Conservation (phyloP, 768 basidiomycete genomes). For the Boletus speciosus region DNA sequence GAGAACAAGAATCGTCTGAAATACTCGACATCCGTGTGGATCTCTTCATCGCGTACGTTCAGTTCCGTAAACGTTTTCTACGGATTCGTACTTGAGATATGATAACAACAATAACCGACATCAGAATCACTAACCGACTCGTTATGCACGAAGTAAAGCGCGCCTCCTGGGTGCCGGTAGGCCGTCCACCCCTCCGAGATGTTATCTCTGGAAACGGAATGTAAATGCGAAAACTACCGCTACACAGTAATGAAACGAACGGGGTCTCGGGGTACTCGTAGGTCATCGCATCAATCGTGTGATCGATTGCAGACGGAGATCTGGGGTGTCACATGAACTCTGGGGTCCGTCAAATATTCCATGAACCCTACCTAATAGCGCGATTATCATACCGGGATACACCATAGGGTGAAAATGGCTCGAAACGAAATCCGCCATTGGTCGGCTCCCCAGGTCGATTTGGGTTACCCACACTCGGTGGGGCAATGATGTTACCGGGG, state of each 20-base stretch:
- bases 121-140: constrained; percentile 36
- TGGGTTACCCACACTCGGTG: constrained; percentile 4
- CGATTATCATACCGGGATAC: constrained; percentile 10
- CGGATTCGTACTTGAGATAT: constrained; percentile 15
- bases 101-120: neutral
- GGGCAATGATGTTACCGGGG: neutral
- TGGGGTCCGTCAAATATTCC: neutral
- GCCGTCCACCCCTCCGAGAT: constrained; percentile 43
- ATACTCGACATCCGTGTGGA: constrained; percentile 33
- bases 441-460: constrained; percentile 5
- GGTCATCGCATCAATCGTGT: constrained; percentile 15
- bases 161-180: constrained; percentile 57
- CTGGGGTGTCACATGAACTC: constrained; percentile 8
- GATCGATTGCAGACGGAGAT: neutral
- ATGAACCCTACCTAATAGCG: constrained; percentile 5
- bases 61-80: constrained; percentile 56
- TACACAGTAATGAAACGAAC: constrained; percentile 13
- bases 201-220: constrained; percentile 1
- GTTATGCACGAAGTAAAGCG: constrained; percentile 50
- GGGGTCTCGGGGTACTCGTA: constrained; percentile 16
- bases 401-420: constrained; percentile 10
- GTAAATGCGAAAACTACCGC: neutral
- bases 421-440: constrained; percentile 2
- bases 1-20: constrained; percentile 26
- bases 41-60: constrained; percentile 41